Evolutionary conservation across 2,329 filamentous ascomycete species (phyloP), one percentile per base, ranked within the genome.

Genomic region (Xylariaceae sp.): DNA sequence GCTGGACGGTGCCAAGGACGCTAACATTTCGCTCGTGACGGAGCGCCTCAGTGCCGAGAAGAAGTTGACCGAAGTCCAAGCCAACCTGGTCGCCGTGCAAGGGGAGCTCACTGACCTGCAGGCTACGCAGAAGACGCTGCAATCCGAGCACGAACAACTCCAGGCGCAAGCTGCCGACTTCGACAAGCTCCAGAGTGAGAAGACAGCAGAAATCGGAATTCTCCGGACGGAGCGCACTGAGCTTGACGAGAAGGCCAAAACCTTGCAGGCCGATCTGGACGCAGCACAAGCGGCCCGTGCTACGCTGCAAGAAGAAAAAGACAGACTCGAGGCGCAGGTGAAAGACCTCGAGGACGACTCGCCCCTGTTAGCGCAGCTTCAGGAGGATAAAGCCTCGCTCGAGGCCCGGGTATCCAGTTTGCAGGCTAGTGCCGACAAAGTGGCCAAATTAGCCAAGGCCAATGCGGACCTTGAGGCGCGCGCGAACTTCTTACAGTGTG

Each of bases 11-110:
- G 65, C 69, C 17, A 68, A 69, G 58, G 67, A 68, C 15, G 69
- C 69, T 52, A 71, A 71, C 57, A 63, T 71, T 48, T 61, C 67
- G n/a, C 66, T 70, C 34, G 69, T 66, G 6, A 59, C 64, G 5
- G 61, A 70, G 54, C 62, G 65, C 10, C 59, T 71, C n/a, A 63
- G 65, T 7, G 49, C 67, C 4, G 63, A 68, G 55, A 63, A 39
- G 37, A 58, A 67, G 47, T 56, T 70, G 15, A 57, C 57, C 3
- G 61, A 53, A 11, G 62, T 68, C 17, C 62, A 63, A 18, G 64
- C 62, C 53, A 67, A 68, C 61, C 61, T 71, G 11, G 53, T 50
- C 23, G 58, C 23, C 42, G 59, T 66, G 17, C 61, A 68, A 56
- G 58, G 62, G 7, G 63, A 70, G 50, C 67, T 70, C 47, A 39